Evolutionary conservation across 495 filamentous ascomycete genomes (phyloP), one percentile per base, ranked within the genome.

Genomic region (Mytilinidion resinicola): DNA sequence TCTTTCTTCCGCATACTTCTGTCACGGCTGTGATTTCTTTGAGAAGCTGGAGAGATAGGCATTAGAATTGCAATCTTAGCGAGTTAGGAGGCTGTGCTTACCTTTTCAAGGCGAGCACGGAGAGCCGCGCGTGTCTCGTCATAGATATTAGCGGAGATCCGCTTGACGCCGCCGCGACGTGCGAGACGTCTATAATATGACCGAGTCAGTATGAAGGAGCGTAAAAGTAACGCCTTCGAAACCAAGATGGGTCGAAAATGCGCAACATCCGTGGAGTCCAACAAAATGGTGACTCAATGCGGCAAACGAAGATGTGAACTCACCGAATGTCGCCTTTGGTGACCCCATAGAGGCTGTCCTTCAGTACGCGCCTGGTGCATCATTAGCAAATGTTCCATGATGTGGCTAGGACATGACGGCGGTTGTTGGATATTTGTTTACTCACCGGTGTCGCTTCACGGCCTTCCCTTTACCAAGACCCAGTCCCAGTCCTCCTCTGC

Each of bases 341-440:
- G 70, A 87, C 82, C 68, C 82, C 82, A 68, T 96, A 91, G 73
- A 97, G 95, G 85, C 95, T 96, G 84, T 97, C 92, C 73, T 91
- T 88, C 72, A 96, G 82, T 79, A 98, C 93, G 85, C 96, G 96
- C 80, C 82, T 74, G 82, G 17, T 1, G 2, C 3, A 12, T 14
- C 11, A 8, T 42, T 17, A 42, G 17, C 2, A 1, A 12, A 42
- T 12, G 11, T 14, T 42, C 39, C 39, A 42, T 42, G 11, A 14
- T 14, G 4, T 14, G 4, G 2, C 39, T 9, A 3, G 39, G 4
- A 42, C 39, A 42, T 12, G 39, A 8, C 9, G 11, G 17, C 12
- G 7, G 20, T 33, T 49, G 20, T 25, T 14, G 14, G 46, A 5
- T 6, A 1, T 11, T 14, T 25, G 21, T 49, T 25, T 30, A 49